Evolutionary conservation across 2,329 filamentous ascomycete species (phyloP), one percentile per base, ranked within the genome.

Genomic region (Byssochlamys sp.): DNA sequence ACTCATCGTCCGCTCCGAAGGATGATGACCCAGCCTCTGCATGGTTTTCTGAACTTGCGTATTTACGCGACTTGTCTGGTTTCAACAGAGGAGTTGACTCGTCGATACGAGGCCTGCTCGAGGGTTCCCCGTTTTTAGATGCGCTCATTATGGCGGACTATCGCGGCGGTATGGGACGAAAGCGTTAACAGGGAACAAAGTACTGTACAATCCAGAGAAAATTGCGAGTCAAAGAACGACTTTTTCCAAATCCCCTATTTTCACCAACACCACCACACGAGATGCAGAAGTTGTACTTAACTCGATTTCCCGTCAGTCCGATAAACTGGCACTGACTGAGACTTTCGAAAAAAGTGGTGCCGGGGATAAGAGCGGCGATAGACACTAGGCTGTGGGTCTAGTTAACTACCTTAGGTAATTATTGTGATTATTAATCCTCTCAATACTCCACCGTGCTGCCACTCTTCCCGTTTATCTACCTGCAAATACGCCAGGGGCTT

Each of bases 51-150:
- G 56, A 28, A 11, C 27, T 52, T n/a, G 56, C 54, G 24, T 52
- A 48, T 26, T 55, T 52, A 25, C 24, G 33, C 2, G 50, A 24
- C 12, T 25, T 26, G 31, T 58, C 35, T 28, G 51, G 35, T 35
- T 51, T 58, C 29, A 65, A 50, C 27, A 66, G 53, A 27, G 64
- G 64, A 14, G 63, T 65, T 24, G 60, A 60, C 55, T 66, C 64
- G 45, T 62, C 51, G 25, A 52, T 19, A 39, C 35, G 14, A 24
- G 52, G 31, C 39, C 19, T 53, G 55, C 49, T 19, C 26, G 14
- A 53, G 1, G 4, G 7, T 33, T 33, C 29, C 39, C 39, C 39
- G 39, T 14, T 45, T 19, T 19, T 45, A 7, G 39, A 4, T 6
- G 39, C 7, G 39, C 39, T 45, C 39, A 45, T 45, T 45, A 24